Evolutionary conservation across 768 basidiomycete genomes (phyloP), one percentile per base, ranked within the genome.

Genomic region (Rhodotorula diobovata): DNA sequence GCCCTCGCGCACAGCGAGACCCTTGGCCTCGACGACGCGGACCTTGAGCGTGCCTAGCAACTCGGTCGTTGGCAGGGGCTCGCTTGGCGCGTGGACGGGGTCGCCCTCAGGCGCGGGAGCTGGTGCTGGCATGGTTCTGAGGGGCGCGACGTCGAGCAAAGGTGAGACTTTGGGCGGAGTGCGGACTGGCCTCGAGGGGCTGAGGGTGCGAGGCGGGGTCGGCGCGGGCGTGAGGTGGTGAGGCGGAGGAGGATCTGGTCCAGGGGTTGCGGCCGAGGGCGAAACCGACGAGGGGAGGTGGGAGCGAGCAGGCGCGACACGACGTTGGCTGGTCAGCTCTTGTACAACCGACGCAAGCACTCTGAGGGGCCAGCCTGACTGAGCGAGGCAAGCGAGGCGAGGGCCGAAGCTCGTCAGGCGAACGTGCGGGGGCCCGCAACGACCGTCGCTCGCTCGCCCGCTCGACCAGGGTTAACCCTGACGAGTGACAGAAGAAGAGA

Each of bases 11-110:
- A 93, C 89, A 73, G 88, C 87, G 79, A 97, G 88, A 6, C 85
- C 86, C 61, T 90, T 86, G 23, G 90, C 94, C 75, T 90, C 89
- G 80, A 98, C 91, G 78, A 98, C 87, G 80, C 94, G 94, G 81
- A 98, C 89, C 77, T 90, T 90, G 61, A 98, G 88, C 81, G 93
- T 91, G 28, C 82, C 83, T 39, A 74, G 28, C 23, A 70, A 8
- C 34, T 67, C 65, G 9, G 70, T 71, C 34, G 58, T 48, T 11
- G 45, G 58, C 56, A 71, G 54, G n/a, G 54, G 43, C 21, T 62
- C 55, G 30, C 51, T n/a, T 25, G n/a, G 54, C 30, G 12, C 14
- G 30, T 32, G 6, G 16, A 25, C 28, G 16, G 4, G 35, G 7
- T 30, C 28, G 35, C 37, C 55, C 14, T 35, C 12, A 6, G 53